phyloP scores from a whole-genome alignment of 2,329 filamentous ascomycete species.

The Colletotrichum tamarilloi region DNA sequence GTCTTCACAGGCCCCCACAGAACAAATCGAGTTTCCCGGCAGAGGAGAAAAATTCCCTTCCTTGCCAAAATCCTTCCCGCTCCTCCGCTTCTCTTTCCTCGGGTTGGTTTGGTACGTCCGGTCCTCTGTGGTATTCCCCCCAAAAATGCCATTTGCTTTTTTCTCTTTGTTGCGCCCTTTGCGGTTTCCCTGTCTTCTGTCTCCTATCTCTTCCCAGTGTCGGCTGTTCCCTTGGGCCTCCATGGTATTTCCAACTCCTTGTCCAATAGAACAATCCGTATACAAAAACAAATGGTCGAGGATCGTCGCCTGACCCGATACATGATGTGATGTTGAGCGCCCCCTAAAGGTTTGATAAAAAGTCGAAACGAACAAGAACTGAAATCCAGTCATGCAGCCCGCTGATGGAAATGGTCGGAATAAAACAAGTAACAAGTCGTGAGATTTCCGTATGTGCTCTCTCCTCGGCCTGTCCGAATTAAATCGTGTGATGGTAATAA shows the following conservation, averaged over 20 bases:
- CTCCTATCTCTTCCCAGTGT: slow-evolving; percentile 7
- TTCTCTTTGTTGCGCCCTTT: slow-evolving; percentile 4
- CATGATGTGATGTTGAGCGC: slow-evolving; percentile 8
- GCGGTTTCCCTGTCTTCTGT: neutral
- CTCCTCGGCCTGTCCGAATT: slow-evolving; percentile 20
- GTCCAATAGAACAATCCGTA: neutral
- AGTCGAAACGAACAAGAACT: slow-evolving; percentile 18
- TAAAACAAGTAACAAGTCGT: slow-evolving; percentile 34
- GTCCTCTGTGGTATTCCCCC: neutral
- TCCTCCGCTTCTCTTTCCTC: neutral
- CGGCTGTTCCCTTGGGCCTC: slow-evolving; percentile 10
- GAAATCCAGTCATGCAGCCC: slow-evolving; percentile 30
- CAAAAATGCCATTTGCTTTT: slow-evolving; percentile 13
- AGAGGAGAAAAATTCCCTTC: neutral
- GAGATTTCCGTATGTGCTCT: slow-evolving; percentile 19
- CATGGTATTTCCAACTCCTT: slow-evolving; percentile 35
- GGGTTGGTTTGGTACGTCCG: neutral
- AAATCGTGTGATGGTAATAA: slow-evolving; percentile 10
- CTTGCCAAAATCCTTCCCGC: neutral
- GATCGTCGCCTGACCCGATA: slow-evolving; percentile 9
- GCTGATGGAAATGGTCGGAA: slow-evolving; percentile 26
- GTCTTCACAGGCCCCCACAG: neutral
- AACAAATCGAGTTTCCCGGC: neutral
- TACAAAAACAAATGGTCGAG: neutral
- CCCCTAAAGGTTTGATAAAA: slow-evolving; percentile 2